Percentiles rank a stretch among this genome's conserved stretches.
Conservation (phyloP, 139 green algal genomes). For the Coelastrella sp. region DNA sequence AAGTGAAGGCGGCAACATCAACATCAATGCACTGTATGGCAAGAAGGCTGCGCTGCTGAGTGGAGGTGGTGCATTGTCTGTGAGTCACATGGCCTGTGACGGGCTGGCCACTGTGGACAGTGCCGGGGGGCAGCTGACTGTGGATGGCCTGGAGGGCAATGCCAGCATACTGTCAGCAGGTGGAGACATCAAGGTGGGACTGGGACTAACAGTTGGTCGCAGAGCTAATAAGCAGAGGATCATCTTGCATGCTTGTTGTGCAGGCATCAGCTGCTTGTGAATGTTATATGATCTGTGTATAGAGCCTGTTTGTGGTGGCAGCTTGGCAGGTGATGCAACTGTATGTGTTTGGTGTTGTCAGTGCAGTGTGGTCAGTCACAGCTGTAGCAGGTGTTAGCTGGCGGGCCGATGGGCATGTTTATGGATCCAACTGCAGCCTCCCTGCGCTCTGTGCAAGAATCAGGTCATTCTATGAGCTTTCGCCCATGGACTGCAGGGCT, state of each 20-base stretch:
- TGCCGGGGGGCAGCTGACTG: neutral
- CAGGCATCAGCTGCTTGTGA: neutral
- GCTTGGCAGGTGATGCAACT: too few species aligned
- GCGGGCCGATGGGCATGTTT: too few species aligned
- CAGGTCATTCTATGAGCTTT: too few species aligned
- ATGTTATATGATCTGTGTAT: too few species aligned
- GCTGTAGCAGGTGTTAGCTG: too few species aligned
- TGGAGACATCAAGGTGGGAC: slow-evolving; percentile 24
- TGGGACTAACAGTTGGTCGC: neutral
- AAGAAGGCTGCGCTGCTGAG: neutral
- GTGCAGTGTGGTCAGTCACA: too few species aligned
- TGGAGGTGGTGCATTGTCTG: neutral
- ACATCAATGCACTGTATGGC: slow-evolving; percentile 15
- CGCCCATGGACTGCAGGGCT: too few species aligned
- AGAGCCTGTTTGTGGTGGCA: too few species aligned
- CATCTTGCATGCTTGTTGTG: neutral
- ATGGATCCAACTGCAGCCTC: too few species aligned
- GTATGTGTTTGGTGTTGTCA: too few species aligned
- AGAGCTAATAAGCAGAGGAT: neutral
- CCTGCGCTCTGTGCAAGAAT: too few species aligned
- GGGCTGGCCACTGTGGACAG: slow-evolving; percentile 11
- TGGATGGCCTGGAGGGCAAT: slow-evolving; percentile 42
- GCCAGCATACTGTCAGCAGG: slow-evolving; percentile 33
- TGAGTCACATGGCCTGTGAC: slow-evolving; percentile 32
- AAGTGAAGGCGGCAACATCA: neutral